These are phyloP conservation scores for Sporopachydermia lactativora DNA, from an alignment of 805 yeast species.

Conservation along the genomic window DNA sequence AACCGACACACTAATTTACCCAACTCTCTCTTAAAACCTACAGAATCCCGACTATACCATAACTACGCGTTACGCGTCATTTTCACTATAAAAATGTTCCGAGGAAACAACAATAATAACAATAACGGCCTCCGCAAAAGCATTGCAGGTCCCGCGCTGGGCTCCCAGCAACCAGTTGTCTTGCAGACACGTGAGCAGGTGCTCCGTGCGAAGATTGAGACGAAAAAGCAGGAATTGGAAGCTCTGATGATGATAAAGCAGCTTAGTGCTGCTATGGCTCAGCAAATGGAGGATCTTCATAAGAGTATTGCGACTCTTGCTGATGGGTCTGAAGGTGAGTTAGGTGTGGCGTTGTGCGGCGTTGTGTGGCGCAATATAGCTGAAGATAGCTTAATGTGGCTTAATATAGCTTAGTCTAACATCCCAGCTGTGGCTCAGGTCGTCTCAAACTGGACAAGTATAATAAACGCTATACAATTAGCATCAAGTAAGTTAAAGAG, in stretches of 20 bases:
- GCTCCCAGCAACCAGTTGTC: conserved; percentile 2
- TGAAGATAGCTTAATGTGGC: too few species aligned
- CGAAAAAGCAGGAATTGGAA: conserved; percentile 37
- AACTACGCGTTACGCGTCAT: not conserved
- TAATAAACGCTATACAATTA: conserved; percentile 43
- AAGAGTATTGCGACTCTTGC: conserved; percentile 32
- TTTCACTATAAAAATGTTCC: not conserved
- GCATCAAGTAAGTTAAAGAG: conserved; percentile 33
- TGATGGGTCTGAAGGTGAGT: conserved; percentile 37
- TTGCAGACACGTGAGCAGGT: conserved; percentile 8
- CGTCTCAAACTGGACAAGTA: conserved; percentile 52
- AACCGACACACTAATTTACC: too few species aligned
- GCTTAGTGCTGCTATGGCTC: conserved; percentile 30
- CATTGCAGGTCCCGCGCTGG: conserved; percentile 1
- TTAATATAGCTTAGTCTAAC: too few species aligned
- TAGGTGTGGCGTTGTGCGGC: too few species aligned
- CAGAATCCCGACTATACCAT: not conserved
- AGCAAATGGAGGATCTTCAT: conserved; percentile 34
- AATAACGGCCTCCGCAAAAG: not conserved
- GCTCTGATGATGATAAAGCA: conserved; percentile 32
- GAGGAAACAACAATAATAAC: not conserved
- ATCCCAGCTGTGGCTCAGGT: conserved; percentile 39
- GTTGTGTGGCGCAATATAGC: too few species aligned
- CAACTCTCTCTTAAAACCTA: not conserved
- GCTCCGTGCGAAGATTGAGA: conserved; percentile 20